Base-by-base conservation (phyloP, 257 asterid genomes). In the Salvia miltiorrhiza region DNA sequence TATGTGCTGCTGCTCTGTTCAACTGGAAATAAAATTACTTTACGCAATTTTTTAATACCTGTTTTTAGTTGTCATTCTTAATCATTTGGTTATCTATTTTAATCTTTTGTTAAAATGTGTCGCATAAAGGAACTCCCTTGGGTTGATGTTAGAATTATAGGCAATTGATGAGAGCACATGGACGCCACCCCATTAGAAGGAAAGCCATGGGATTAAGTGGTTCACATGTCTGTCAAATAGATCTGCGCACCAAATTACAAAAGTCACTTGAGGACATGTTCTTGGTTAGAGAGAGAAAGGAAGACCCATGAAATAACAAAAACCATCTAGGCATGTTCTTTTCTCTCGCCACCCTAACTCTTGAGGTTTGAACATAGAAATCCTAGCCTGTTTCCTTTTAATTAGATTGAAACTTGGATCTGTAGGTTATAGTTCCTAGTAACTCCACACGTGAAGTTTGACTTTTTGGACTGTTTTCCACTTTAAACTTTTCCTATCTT, bases 181-280 rank as follows among this genome's bases (percentile, higher is more conserved):
- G 80, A 80, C 30, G 75, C 85, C 97, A 92, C 90, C 86, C 78
- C 73, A 68, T 62, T 77, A 40, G 75, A 71, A 77, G 64, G 55
- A 77, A 77, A 64, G 63, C 82, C 69, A 54, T 77, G 49, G 32
- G 60, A 65, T 77, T 72, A 77, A 68, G 86, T 80, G 84, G 86
- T 83, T 92, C 97, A 89, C 98, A 87, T 85, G 94, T 67, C 76
- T 76, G 71, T 68, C 81, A 73, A 71, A 44, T 79, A 77, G 84
- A 86, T 83, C 83, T 80, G 80, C 73, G 26, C 77, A 78, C 74
- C 79, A 81, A 77, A 77, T 77, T 82, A 76, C 86, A 70, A 75
- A 62, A 72, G 70, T 75, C 76, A 73, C 66, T 65, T 47, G 69
- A 47, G 49, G 80, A 79, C 84, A 69, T 82, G 77, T 65, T 73